phyloP scores from a whole-genome alignment of 202 grass and related monocot genomes.

The Musa balbisiana region DNA sequence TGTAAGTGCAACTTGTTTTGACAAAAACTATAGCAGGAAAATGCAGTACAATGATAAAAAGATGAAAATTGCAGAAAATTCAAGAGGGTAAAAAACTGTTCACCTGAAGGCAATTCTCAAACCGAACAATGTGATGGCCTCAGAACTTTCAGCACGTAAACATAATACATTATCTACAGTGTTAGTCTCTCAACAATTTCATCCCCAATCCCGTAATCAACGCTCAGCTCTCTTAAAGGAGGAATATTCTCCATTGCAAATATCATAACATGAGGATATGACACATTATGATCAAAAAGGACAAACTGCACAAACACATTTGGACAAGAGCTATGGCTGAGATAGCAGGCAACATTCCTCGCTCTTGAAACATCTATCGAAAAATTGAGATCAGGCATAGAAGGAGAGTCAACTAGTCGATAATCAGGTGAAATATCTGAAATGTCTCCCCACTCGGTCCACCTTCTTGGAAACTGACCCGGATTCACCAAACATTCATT shows the following conservation, averaged over 20 bases:
- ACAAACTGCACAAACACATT: slow-evolving; percentile 97
- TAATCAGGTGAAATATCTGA: slow-evolving; percentile 74
- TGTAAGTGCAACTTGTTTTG: background rate
- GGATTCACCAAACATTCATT: slow-evolving; percentile 75
- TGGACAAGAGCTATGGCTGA: slow-evolving; percentile 92
- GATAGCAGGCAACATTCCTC: slow-evolving; percentile 96
- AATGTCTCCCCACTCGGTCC: slow-evolving; percentile 90
- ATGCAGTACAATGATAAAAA: background rate
- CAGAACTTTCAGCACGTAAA: background rate
- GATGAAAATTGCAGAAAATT: background rate
- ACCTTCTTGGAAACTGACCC: slow-evolving; percentile 61
- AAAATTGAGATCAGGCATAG: slow-evolving; percentile 52
- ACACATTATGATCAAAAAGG: slow-evolving; percentile 70
- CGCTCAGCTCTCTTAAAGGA: slow-evolving; percentile 93
- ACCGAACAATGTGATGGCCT: background rate
- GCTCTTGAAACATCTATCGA: slow-evolving; percentile 79
- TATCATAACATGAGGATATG: slow-evolving; percentile 89
- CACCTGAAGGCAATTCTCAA: background rate
- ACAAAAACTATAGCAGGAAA: background rate
- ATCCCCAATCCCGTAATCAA: slow-evolving; percentile 88
- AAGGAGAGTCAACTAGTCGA: slow-evolving; percentile 40
- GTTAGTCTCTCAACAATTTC: slow-evolving; percentile 71
- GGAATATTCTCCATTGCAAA: slow-evolving; percentile 97
- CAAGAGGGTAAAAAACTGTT: background rate
- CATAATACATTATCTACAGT: slow-evolving; percentile 36